Evolutionary conservation across 371 early-diverging fungal genomes (phyloP).

Genomic region (Coemansia sp.): DNA sequence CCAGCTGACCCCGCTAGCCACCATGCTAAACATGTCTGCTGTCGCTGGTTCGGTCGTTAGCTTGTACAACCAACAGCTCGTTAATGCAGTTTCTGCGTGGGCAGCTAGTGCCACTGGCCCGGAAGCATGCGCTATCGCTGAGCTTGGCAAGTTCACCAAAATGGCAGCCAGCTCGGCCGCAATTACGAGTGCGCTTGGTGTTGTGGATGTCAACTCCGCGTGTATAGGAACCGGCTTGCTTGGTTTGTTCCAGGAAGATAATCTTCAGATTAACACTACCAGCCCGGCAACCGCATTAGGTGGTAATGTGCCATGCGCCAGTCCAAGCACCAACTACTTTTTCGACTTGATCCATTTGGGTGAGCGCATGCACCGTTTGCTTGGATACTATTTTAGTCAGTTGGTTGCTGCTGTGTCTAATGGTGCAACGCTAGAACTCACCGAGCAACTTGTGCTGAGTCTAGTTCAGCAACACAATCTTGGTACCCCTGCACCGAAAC

Average conservation of each 20-base stretch:
- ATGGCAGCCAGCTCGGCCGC: conserved; percentile 7
- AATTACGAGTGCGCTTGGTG: conserved; percentile 13
- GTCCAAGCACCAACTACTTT: conserved; percentile 28
- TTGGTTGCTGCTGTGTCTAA: neutral
- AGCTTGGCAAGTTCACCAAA: conserved; percentile 20
- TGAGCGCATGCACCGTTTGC: conserved; percentile 30
- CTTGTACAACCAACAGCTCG: conserved; percentile 17
- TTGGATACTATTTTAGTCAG: conserved; percentile 23
- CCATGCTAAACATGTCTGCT: neutral
- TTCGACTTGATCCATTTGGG: conserved; percentile 24
- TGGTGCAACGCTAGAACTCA: conserved; percentile 6
- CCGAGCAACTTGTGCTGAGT: conserved; percentile 10
- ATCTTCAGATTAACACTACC: neutral
- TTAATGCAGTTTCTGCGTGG: conserved; percentile 8
- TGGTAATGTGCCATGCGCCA: conserved; percentile 1
- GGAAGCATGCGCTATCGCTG: conserved; percentile 1
- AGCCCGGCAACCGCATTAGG: neutral
- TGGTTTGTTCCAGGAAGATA: conserved; percentile 1
- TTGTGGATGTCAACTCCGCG: conserved; percentile 8
- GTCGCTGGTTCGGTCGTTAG: neutral
- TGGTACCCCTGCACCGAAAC: neutral
- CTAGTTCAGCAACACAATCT: neutral
- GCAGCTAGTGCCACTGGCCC: neutral
- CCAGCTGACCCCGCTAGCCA: conserved; percentile 26
- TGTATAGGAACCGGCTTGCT: conserved; percentile 8